Base-by-base conservation (phyloP, 768 basidiomycete species). In the Nidula microcarpa region DNA sequence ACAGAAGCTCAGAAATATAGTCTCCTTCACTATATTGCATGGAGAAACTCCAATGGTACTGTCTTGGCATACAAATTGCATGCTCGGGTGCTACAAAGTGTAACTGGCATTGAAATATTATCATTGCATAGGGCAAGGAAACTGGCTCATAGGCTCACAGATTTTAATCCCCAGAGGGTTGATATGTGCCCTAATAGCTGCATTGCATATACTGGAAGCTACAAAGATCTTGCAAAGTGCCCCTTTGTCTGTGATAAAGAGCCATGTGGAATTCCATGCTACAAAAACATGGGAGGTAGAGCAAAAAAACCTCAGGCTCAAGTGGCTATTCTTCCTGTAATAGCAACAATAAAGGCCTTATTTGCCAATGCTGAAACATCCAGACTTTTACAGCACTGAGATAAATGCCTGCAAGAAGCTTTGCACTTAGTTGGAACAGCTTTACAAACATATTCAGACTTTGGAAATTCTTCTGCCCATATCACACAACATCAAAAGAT, bases 301-400 rank as follows among this genome's bases (percentile, higher is more conserved):
- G 51, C 51, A 32, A 47, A 39, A 17, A 55, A 55, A 43, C 58
- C 63, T 39, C 49, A 36, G 44, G 63, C 66, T 9, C 65, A 67
- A 53, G 55, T 62, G 36, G 39, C 51, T 11, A 45, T 58, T 33
- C 53, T 67, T 9, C 59, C 65, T 50, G 51, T 66, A 10, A 57
- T 59, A 45, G 55, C 55, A 33, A 62, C 62, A 13, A 62, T 68
- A 43, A 50, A 52, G 4, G 67, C 67, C 11, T 36, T 67, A 41
- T 67, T 57, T 59, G 64, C 65, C 39, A 67, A 67, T 62, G 56
- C 52, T 43, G 60, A 65, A 13, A 60, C 60, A 17, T 57, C 65
- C 23, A 39, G n/a, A 34, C 52, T 61, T 1, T 33, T 67, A 33
- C 55, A 63, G 11, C 47, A 67, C 52, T 55, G 62, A 43, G 67